Base-by-base conservation (phyloP, 148 eudicot genomes). In the Suaeda aralocaspica region DNA sequence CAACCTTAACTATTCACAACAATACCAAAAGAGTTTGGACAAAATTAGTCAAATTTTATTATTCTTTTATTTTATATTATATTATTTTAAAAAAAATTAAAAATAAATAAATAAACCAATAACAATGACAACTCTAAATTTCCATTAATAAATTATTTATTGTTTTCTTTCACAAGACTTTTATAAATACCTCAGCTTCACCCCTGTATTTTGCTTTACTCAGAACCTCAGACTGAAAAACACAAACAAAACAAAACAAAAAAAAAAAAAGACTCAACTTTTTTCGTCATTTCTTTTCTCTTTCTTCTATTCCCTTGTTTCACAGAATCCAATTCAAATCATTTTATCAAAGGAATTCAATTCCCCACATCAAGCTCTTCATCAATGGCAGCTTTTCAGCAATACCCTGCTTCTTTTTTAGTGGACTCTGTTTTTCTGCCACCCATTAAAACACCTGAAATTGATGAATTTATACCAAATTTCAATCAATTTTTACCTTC, bases 361-460 rank as follows among this genome's bases (percentile, higher is more conserved):
- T 57, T 26, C 4, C 18, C 16, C n/a, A 26, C 42, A 15, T 13
- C 13, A 48, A 9, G 28, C 3, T 6, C 14, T 16, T 39, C 26
- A 24, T 31, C 49, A 0, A 82, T 82, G 82, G 79, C 82, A 78
- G 72, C 84, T 67, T 82, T 82, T 78, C 59, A 79, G 67, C 67
- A 76, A 60, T 73, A 68, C n/a, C 67, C 66, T 58, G 66, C 68
- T 61, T 65, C 77, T n/a, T 74, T 77, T 64, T 69, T 67, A 48
- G 42, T 46, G 52, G 84, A 74, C 62, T 58, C 72, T 64, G 68
- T 70, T 49, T 70, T 74, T 26, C 6, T 42, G n/a, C 26, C 64
- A 52, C 34, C 52, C 67, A 63, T 67, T 30, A 78, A 74, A 64
- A 53, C 34, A 2, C 13, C 61, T 49, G 64, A 5, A 25, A 19